A percentile compares a stretch with the other conserved stretches of the same genome.
phyloP scores from a whole-genome alignment of 306 rosid genomes.

The Comarum palustre region DNA sequence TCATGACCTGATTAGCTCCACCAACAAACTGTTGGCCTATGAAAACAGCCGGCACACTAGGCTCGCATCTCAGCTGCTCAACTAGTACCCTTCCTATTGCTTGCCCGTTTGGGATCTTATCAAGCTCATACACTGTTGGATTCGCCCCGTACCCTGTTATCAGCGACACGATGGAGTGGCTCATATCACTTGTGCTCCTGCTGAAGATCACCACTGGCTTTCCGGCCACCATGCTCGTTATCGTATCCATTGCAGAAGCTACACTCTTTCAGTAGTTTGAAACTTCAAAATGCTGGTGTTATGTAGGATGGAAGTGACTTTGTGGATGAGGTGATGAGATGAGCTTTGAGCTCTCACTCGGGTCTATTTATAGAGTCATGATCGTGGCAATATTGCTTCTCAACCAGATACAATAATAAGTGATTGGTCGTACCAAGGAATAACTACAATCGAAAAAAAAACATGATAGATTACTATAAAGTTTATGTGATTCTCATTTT shows the following conservation, averaged over 20 bases:
- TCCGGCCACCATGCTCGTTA: slow-evolving; percentile 49
- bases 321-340: slow-evolving; percentile 24
- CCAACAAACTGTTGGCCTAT: slow-evolving; percentile 67
- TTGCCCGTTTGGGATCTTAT: slow-evolving; percentile 46
- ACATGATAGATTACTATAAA: neutral
- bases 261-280: neutral
- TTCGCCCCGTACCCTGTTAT: slow-evolving; percentile 53
- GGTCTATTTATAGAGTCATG: slow-evolving; percentile 39
- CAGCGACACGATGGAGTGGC: slow-evolving; percentile 45
- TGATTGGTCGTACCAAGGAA: neutral
- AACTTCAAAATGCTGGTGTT: neutral
- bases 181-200: slow-evolving; percentile 52
- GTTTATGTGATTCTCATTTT: slow-evolving; percentile 1
- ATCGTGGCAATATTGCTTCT: neutral
- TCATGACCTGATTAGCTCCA: slow-evolving; percentile 52
- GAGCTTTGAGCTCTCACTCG: slow-evolving; percentile 19
- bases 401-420: neutral
- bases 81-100: slow-evolving; percentile 47
- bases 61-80: slow-evolving; percentile 43
- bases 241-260: slow-evolving; percentile 41
- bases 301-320: slow-evolving; percentile 3
- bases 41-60: slow-evolving; percentile 66
- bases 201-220: slow-evolving; percentile 75
- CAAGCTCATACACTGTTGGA: slow-evolving; percentile 47
- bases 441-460: no score